Evolutionary conservation across 257 asterid genomes (phyloP).

Genomic region (Anisodus tanguticus): DNA sequence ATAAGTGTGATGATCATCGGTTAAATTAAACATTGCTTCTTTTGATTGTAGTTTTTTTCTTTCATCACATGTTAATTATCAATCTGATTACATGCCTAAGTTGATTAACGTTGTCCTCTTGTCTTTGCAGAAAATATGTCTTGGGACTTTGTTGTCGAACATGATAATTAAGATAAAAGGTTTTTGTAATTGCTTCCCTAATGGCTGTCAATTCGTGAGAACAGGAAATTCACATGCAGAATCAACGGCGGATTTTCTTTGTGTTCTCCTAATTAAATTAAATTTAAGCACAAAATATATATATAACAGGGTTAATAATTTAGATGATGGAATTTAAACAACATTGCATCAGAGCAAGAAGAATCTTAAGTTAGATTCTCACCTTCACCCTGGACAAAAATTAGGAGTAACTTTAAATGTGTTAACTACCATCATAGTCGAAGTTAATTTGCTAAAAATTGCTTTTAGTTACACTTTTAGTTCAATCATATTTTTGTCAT

Average conservation of each 20-base stretch:
- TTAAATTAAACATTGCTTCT: background rate
- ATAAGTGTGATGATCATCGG: background rate
- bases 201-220: background rate
- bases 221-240: conserved; percentile 15
- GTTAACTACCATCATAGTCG: background rate
- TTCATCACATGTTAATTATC: conserved; percentile 26
- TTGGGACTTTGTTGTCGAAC: background rate
- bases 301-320: background rate
- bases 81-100: conserved; percentile 19
- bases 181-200: conserved; percentile 27
- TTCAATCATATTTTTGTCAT: background rate
- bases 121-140: background rate
- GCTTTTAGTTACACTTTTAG: background rate
- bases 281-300: background rate
- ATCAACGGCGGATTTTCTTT: conserved; percentile 10
- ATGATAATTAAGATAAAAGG: conserved; percentile 40
- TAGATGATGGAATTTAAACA: background rate
- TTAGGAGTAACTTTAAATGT: no score
- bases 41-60: background rate
- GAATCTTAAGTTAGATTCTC: background rate
- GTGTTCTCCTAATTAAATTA: background rate
- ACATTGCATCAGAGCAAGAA: background rate
- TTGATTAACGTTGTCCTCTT: conserved; percentile 19
- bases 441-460: background rate
- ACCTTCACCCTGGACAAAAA: background rate